Conservation (phyloP, 768 basidiomycete species). For the Collybia nuda region DNA sequence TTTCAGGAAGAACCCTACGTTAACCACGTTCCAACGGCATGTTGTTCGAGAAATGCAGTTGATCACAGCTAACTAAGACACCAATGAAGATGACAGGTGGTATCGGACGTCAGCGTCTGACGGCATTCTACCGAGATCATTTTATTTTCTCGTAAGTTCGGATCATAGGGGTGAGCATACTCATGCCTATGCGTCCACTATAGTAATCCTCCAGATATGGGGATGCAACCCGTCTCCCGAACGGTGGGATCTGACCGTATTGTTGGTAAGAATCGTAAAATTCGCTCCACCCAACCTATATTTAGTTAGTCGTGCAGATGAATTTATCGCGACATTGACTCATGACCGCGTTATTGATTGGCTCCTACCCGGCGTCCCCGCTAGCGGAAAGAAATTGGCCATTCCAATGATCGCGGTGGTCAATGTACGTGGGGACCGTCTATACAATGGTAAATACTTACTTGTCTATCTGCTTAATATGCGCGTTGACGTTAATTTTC, state of each 20-base stretch:
- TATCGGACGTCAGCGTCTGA: slow-evolving; percentile 46
- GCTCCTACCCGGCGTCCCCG: slow-evolving; percentile 53
- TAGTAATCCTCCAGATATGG: slow-evolving; percentile 49
- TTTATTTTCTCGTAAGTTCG: slow-evolving; percentile 48
- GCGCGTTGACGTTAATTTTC: not conserved
- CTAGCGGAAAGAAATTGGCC: slow-evolving; percentile 44
- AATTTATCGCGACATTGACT: slow-evolving; percentile 48
- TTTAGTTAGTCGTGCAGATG: slow-evolving; percentile 30
- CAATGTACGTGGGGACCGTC: slow-evolving; percentile 41
- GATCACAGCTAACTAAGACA: not conserved
- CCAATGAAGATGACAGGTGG: slow-evolving; percentile 51
- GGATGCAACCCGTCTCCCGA: slow-evolving; percentile 44
- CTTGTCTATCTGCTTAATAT: not conserved
- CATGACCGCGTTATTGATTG: slow-evolving; percentile 45
- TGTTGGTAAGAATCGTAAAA: slow-evolving; percentile 34
- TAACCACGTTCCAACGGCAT: slow-evolving; percentile 55
- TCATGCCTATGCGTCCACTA: not conserved
- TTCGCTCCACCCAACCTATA: not conserved
- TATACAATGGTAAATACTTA: slow-evolving; percentile 29
- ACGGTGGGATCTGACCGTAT: slow-evolving; percentile 51
- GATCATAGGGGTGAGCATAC: not conserved
- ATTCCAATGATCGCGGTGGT: slow-evolving; percentile 60
- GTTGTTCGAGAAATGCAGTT: slow-evolving; percentile 4
- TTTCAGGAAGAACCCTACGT: slow-evolving; percentile 56
- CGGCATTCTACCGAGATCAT: slow-evolving; percentile 55